Evolutionary conservation across 495 filamentous ascomycete species (phyloP).

Genomic region (Penicillium cosmopolitanum): DNA sequence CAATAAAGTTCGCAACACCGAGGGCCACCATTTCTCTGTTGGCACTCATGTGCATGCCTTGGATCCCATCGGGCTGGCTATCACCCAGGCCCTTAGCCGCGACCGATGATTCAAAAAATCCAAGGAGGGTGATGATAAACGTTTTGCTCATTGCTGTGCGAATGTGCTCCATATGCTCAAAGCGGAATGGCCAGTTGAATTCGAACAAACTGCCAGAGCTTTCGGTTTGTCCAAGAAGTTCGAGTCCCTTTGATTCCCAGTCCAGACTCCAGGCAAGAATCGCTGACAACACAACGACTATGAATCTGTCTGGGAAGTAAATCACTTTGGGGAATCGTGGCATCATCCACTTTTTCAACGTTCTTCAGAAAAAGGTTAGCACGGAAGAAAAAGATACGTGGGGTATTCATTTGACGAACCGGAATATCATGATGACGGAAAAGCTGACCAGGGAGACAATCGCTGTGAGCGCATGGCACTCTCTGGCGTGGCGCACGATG

Average conservation of each 20-base stretch:
- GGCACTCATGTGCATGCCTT: slow-evolving; percentile 79
- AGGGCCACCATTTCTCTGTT: slow-evolving; percentile 95
- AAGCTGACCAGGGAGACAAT: slow-evolving; percentile 80
- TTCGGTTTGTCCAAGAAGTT: slow-evolving; percentile 80
- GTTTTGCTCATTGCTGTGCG: slow-evolving; percentile 88
- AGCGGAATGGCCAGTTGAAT: slow-evolving; percentile 83
- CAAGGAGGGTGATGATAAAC: slow-evolving; percentile 90
- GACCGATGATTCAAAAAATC: slow-evolving; percentile 99
- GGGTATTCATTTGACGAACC: slow-evolving; percentile 49
- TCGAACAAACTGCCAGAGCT: slow-evolving; percentile 63
- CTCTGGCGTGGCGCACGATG: slow-evolving; percentile 63
- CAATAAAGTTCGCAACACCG: slow-evolving; percentile 84
- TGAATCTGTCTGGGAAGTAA: slow-evolving; percentile 90
- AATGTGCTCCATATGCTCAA: slow-evolving; percentile 75
- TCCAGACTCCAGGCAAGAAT: slow-evolving; percentile 75
- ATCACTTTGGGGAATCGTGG: slow-evolving; percentile 79
- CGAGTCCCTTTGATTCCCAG: slow-evolving; percentile 82
- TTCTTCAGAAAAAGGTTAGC: slow-evolving; percentile 46
- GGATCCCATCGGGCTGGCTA: slow-evolving; percentile 59
- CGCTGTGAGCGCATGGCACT: slow-evolving; percentile 73
- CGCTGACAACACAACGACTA: slow-evolving; percentile 86
- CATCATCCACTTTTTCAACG: slow-evolving; percentile 80
- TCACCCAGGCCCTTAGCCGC: slow-evolving; percentile 88
- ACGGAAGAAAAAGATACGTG: background rate
- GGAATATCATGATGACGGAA: slow-evolving; percentile 81